Base-by-base conservation (phyloP, 352 stramenopile genomes). In the Globisporangium carolinianum region DNA sequence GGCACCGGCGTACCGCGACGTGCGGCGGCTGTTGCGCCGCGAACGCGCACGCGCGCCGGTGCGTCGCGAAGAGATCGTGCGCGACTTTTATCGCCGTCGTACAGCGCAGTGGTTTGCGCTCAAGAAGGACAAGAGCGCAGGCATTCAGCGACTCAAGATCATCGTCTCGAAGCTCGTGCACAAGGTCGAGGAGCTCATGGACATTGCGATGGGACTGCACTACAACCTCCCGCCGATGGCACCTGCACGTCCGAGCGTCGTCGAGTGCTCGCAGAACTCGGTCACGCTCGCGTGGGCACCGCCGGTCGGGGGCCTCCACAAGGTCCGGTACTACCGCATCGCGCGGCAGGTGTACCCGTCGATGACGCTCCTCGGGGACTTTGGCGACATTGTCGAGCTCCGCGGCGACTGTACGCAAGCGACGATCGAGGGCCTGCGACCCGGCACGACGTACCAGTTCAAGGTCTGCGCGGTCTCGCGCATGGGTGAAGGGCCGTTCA, bases 161-260 rank as follows among this genome's bases (percentile, higher is more conserved):
- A 94, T 94, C 55, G 86, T 95, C 5, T 92, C 82, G 0, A 94
- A 93, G 59, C 69, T 94, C 1, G 86, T 95, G 0, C 83, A 95
- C 57, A 94, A 94, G 53, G 82, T 94, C 7, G 82, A 93, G 64
- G 86, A 95, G 55, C 73, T 95, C 43, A 92, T 95, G 83, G 86
- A 95, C 55, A 94, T 95, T 43, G 86, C 86, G 0, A 83, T 90
- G 63, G 86, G 83, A 0, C 46, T 95, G 7, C 76, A 95, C 57
- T 77, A 94, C 62, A 94, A 89, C 46, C 57, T 95, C 12, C 86
- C 86, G 6, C 86, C 86, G 3, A 89, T 92, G 69, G 80, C 86
- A 7, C 86, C 83, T 3, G 64, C 70, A 1, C 83, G 85, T 38
- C 82, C 83, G 12, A 52, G 61, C 12, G 59, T 78, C 12, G 58